Percentiles rank a stretch among this genome's conserved stretches.
These are phyloP conservation scores for Garcia nutans DNA, from an alignment of 345 rosid genomes.

Conservation along the genomic window DNA sequence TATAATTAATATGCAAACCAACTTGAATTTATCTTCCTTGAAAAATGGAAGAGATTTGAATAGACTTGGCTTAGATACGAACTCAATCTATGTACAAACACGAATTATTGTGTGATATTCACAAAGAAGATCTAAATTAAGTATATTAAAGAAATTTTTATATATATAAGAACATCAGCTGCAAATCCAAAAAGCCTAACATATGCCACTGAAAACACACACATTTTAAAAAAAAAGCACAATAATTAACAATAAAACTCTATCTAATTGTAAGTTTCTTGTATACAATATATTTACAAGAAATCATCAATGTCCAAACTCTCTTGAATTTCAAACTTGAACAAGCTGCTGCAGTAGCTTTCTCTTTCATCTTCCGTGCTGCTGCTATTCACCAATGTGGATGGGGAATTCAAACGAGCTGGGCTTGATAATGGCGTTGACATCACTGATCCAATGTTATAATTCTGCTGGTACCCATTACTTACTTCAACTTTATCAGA, in stretches of 20 bases:
- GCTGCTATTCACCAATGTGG: slow-evolving; percentile 51
- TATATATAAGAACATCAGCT: slow-evolving; percentile 17
- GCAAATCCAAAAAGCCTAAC: background rate
- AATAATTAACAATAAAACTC: background rate
- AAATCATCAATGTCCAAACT: slow-evolving; percentile 64
- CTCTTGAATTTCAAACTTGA: slow-evolving; percentile 73
- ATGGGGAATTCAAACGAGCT: slow-evolving; percentile 50
- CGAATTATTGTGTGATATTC: too few relatives aligned
- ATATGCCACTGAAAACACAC: too few relatives aligned
- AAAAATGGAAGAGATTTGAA: too few relatives aligned
- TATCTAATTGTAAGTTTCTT: background rate
- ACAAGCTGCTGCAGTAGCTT: slow-evolving; percentile 64
- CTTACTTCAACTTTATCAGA: slow-evolving; percentile 18
- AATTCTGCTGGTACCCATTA: slow-evolving; percentile 40
- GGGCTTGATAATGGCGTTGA: slow-evolving; percentile 60
- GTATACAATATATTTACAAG: slow-evolving; percentile 37
- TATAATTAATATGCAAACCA: too few relatives aligned
- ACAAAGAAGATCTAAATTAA: too few relatives aligned
- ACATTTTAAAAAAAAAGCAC: background rate
- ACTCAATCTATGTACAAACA: too few relatives aligned
- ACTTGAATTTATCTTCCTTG: too few relatives aligned
- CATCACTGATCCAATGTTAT: slow-evolving; percentile 50
- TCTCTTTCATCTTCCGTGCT: slow-evolving; percentile 65
- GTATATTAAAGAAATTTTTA: slow-evolving; percentile 19
- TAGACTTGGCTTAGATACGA: too few relatives aligned